Conservation (phyloP, 768 basidiomycete species). For the Hygrophorus pudorinus region DNA sequence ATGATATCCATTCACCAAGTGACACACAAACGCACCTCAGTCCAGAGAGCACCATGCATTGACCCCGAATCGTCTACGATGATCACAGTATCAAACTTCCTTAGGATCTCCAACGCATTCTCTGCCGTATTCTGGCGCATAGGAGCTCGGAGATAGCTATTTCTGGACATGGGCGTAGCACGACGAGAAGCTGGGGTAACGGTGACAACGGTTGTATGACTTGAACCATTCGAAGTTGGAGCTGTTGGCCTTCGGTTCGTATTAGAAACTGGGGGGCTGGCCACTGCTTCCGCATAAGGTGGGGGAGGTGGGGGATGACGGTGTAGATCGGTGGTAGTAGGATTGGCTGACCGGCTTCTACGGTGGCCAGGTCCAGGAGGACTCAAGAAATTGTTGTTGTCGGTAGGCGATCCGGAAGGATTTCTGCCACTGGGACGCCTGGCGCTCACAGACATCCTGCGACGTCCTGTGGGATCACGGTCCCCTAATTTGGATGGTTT, state of each 20-base stretch:
- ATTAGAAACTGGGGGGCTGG: background rate
- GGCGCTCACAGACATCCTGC: background rate
- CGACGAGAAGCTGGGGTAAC: background rate
- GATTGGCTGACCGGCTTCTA: slow-evolving; percentile 4
- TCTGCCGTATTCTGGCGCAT: slow-evolving; percentile 15
- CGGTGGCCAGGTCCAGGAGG: slow-evolving; percentile 4
- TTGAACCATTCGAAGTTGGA: background rate
- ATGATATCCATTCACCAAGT: too few relatives aligned
- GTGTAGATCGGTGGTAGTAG: background rate
- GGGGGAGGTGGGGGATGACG: slow-evolving; percentile 4
- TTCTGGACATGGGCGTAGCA: background rate
- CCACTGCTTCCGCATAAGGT: slow-evolving; percentile 3
- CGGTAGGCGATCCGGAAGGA: background rate
- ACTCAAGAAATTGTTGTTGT: background rate
- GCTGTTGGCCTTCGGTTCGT: background rate
- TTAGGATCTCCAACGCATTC: slow-evolving; percentile 25
- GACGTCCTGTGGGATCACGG: background rate
- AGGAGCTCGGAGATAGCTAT: slow-evolving; percentile 5
- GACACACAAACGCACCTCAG: slow-evolving; percentile 36
- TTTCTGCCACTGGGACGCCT: background rate
- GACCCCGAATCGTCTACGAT: slow-evolving; percentile 54
- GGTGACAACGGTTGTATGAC: background rate
- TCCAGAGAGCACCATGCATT: slow-evolving; percentile 42
- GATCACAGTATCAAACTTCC: slow-evolving; percentile 45
- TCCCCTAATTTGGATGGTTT: background rate